These are phyloP conservation scores for Priceomyces carsonii DNA, from an alignment of 805 yeast genomes.

Conservation along the genomic window DNA sequence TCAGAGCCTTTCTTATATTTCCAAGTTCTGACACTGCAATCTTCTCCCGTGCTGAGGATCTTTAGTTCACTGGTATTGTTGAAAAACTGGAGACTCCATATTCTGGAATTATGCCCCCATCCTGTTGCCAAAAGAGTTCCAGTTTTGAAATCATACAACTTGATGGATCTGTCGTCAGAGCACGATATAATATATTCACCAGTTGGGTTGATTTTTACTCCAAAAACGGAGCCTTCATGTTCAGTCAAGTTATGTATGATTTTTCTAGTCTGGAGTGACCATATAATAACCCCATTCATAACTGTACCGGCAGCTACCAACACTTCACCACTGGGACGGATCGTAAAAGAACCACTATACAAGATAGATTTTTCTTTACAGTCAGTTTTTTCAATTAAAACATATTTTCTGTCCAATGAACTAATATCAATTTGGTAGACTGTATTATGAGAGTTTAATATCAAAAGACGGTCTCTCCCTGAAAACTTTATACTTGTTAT, in stretches of 20 bases:
- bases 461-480: constrained; percentile 32
- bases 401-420: constrained; percentile 22
- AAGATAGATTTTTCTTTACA: constrained; percentile 77
- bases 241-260: constrained; percentile 59
- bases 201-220: constrained; percentile 59
- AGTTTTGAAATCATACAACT: constrained; percentile 61
- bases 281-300: constrained; percentile 79
- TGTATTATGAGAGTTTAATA: constrained; percentile 81
- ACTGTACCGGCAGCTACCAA: constrained; percentile 89
- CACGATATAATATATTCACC: constrained; percentile 70
- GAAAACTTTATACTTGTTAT: constrained; percentile 61
- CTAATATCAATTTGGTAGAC: constrained; percentile 41
- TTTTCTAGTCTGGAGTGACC: constrained; percentile 55
- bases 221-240: constrained; percentile 93
- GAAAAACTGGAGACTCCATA: constrained; percentile 77
- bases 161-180: constrained; percentile 91
- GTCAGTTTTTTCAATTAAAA: constrained; percentile 32
- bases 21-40: constrained; percentile 85
- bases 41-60: constrained; percentile 79
- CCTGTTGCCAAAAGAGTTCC: constrained; percentile 72
- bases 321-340: constrained; percentile 40
- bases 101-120: constrained; percentile 96
- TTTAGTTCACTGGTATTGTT: constrained; percentile 19
- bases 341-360: constrained; percentile 79
- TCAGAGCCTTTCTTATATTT: constrained; percentile 30